Conservation (phyloP, 768 basidiomycete genomes). For the Lactarius pseudohatsudake region DNA sequence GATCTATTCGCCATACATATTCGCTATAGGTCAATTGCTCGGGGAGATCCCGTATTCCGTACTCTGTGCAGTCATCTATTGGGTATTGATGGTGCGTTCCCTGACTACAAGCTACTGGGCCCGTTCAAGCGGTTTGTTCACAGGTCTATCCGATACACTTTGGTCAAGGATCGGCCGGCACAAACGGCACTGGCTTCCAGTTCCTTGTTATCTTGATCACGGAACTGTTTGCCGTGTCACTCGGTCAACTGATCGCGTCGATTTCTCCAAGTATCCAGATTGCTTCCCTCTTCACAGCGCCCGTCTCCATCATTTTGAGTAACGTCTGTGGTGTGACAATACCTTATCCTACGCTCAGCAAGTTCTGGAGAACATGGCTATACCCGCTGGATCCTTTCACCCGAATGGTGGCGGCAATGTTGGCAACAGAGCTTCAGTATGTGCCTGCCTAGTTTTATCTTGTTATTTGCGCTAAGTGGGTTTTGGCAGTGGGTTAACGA, state of each 20-base stretch:
- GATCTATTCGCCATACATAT: constrained; percentile 85
- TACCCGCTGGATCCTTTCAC: constrained; percentile 75
- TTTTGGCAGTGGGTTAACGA: constrained; percentile 54
- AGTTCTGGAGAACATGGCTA: constrained; percentile 78
- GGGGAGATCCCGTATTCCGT: constrained; percentile 81
- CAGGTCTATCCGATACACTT: constrained; percentile 66
- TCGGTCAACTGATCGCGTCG: constrained; percentile 74
- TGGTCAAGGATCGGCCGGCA: constrained; percentile 60
- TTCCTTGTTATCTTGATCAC: constrained; percentile 69
- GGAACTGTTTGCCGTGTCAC: constrained; percentile 68
- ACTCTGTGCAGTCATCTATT: constrained; percentile 71
- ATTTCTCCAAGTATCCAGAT: constrained; percentile 68
- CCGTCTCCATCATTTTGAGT: constrained; percentile 59
- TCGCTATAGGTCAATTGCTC: constrained; percentile 77
- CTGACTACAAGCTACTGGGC: too few relatives aligned
- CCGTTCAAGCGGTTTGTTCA: not conserved
- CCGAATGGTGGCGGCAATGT: constrained; percentile 69
- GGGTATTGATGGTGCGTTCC: constrained; percentile 62
- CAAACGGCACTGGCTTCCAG: constrained; percentile 70
- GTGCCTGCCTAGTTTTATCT: not conserved
- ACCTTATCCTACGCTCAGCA: constrained; percentile 61
- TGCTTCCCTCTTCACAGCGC: constrained; percentile 79
- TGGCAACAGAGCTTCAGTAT: constrained; percentile 75
- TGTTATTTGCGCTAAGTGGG: not conserved
- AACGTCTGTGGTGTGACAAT: constrained; percentile 84